phyloP scores from a whole-genome alignment of 495 filamentous ascomycete species.

The Stereocaulon alpinum region DNA sequence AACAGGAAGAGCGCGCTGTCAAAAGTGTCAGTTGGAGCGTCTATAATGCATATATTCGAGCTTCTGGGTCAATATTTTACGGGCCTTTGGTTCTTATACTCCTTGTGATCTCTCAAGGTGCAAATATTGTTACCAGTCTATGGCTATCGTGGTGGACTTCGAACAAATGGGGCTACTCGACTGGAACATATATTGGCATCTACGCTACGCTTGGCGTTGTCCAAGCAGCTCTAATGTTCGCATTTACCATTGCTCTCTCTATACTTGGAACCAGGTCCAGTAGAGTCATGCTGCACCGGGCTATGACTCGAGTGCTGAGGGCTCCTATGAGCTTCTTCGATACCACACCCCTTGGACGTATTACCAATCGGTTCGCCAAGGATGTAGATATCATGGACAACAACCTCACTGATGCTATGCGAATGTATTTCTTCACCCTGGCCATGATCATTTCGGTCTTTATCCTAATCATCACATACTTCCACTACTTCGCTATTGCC shows the following conservation, averaged over 20 bases:
- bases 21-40: constrained; percentile 76
- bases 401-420: constrained; percentile 76
- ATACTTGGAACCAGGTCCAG: constrained; percentile 71
- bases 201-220: constrained; percentile 66
- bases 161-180: constrained; percentile 54
- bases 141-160: constrained; percentile 94
- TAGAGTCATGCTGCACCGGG: constrained; percentile 72
- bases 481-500: constrained; percentile 87
- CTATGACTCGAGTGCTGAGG: constrained; percentile 68
- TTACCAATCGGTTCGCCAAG: constrained; percentile 93
- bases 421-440: constrained; percentile 84
- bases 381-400: constrained; percentile 97
- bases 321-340: constrained; percentile 98
- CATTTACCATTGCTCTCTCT: constrained; percentile 56
- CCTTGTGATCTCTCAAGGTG: constrained; percentile 60
- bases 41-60: constrained; percentile 68
- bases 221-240: constrained; percentile 73
- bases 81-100: constrained; percentile 53
- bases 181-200: constrained; percentile 70
- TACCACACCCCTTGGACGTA: constrained; percentile 89
- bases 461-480: constrained; percentile 81
- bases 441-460: constrained; percentile 72
- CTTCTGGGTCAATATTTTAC: constrained; percentile 68
- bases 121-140: constrained; percentile 76
- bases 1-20: constrained; percentile 75